phyloP scores from a whole-genome alignment of 75 land plant genomes.

The Adiantum capillusveneris region DNA sequence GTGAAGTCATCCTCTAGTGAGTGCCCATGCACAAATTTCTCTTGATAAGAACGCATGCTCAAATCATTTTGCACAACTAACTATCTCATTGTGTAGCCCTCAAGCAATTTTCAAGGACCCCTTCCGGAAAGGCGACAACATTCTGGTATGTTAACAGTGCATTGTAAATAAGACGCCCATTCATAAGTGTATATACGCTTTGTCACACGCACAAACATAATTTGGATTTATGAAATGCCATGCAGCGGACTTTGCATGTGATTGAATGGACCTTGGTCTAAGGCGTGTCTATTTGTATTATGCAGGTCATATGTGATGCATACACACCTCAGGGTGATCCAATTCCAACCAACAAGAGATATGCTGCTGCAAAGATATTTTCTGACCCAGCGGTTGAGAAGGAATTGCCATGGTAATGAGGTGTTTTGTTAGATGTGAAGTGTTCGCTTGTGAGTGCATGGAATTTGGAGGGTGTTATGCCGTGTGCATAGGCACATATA shows the following conservation, averaged over 20 bases:
- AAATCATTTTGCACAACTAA: neutral
- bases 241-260: no score
- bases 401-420: slow-evolving; percentile 69
- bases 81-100: slow-evolving; percentile 35
- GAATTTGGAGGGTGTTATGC: no score
- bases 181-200: no score
- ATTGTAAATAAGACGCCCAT: no score
- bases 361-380: slow-evolving; percentile 82
- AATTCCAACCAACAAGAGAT: slow-evolving; percentile 88
- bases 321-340: slow-evolving; percentile 91
- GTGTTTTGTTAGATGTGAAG: no score
- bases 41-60: no score
- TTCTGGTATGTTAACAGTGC: slow-evolving; percentile 41
- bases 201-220: no score
- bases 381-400: slow-evolving; percentile 40
- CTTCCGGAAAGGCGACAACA: slow-evolving; percentile 89
- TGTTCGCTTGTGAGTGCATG: no score
- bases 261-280: no score
- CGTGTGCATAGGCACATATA: no score
- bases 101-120: slow-evolving; percentile 96
- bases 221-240: no score
- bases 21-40: neutral
- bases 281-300: no score
- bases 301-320: slow-evolving; percentile 74
- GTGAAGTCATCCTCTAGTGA: slow-evolving; percentile 94